Evolutionary conservation across 2,329 filamentous ascomycete genomes (phyloP).

Genomic region (Magnaporthiopsis rhizophila): DNA sequence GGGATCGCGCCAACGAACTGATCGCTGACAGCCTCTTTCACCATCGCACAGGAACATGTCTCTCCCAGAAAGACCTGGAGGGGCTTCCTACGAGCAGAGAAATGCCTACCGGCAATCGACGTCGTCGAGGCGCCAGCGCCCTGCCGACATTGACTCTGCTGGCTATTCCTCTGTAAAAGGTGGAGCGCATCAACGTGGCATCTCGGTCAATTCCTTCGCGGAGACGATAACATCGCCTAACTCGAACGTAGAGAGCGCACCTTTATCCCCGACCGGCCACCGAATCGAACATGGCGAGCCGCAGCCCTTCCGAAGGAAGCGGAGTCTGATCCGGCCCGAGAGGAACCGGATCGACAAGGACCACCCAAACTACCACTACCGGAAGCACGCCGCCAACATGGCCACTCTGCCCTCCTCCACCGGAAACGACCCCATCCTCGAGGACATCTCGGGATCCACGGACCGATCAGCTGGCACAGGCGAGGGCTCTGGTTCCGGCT

Average conservation of each 20-base stretch:
- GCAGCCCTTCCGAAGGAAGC: constrained; percentile 56
- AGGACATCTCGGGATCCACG: constrained; percentile 63
- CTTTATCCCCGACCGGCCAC: constrained; percentile 42
- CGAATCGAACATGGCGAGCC: constrained; percentile 14
- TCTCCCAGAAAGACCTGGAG: constrained; percentile 57
- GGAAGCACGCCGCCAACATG: constrained; percentile 92
- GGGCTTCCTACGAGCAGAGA: constrained; percentile 52
- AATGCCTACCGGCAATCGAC: constrained; percentile 58
- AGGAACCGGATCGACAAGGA: constrained; percentile 75
- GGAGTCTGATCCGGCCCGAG: constrained; percentile 84
- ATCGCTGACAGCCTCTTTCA: neutral
- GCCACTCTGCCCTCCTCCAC: constrained; percentile 82
- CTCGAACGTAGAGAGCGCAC: constrained; percentile 45
- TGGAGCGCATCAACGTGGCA: constrained; percentile 43
- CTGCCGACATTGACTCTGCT: constrained; percentile 64
- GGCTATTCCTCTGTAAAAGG: constrained; percentile 36
- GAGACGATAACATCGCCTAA: constrained; percentile 50
- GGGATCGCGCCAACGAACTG: neutral
- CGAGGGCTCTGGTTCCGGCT: constrained; percentile 8
- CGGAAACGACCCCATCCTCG: constrained; percentile 80
- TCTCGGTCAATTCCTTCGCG: constrained; percentile 49
- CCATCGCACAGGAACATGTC: constrained; percentile 42
- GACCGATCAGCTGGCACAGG: constrained; percentile 23
- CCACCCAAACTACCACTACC: constrained; percentile 93
- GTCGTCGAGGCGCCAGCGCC: constrained; percentile 55